Evolutionary conservation across 139 green algal genomes (phyloP), one percentile per base, ranked within the genome.

Genomic region (Coelastrella sp.): DNA sequence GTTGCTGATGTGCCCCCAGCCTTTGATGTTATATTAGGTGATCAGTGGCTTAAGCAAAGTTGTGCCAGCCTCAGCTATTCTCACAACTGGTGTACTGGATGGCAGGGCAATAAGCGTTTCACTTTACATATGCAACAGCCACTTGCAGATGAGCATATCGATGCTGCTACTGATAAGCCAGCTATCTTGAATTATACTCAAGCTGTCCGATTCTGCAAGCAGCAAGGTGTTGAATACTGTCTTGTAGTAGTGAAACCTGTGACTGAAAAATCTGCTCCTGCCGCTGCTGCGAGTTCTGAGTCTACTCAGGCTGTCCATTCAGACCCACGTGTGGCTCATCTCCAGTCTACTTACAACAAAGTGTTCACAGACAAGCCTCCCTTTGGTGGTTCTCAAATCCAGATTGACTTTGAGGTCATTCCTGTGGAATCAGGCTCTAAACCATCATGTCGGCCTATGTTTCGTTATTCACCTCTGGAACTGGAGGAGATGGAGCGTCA

Each of bases 361-460:
- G 25, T 76, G n/a, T 76, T 76, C 37, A 76, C 66, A 9, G 66
- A 76, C n/a, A 17, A 76, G 17, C 66, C 66, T 27, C 66, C 66
- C 6, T 27, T 48, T 76, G 71, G 71, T 41, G 38, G 40, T 9
- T 41, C 32, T 60, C 8, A 62, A 19, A 9, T 80, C 13, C 40
- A 80, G n/a, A 62, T 37, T 32, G 8, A 34, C 13, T 51, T 66
- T 37, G 73, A 63, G 41, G 41, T 51, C 41, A 91, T 92, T 57
- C 79, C 80, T 1, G 40, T 90, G 0, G 53, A 84, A 23, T 35
- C 71, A 34, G 80, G 75, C n/a, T 6, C 51, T 19, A 37, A 72
- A 30, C 89, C 86, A 30, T 27, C 80, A 5, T 86, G 69, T 4
- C 38, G 60, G 25, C 79, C 66, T 9, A 85, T 83, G 17, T 91